Base-by-base conservation (phyloP, 148 eudicot genomes). In the Rhododendron griersonianum region DNA sequence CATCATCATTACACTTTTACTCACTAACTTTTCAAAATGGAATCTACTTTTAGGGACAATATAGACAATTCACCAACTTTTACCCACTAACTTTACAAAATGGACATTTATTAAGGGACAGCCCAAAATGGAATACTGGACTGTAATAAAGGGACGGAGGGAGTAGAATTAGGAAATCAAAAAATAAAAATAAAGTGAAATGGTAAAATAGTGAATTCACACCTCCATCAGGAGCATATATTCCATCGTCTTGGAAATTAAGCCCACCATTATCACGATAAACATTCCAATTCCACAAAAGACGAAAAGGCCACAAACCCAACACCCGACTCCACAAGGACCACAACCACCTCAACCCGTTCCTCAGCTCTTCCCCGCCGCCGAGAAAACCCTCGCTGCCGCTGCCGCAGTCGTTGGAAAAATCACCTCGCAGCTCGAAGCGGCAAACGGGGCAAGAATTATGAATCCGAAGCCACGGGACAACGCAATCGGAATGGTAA, bases 381-480 rank as follows among this genome's bases (percentile, higher is more conserved):
- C 81, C 85, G 63, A 41, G 86, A 21, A 86, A 55, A 25, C 16
- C 71, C 79, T 74, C 18, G 13, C 11, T 77, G 19, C 84, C 51
- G 41, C 55, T 39, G 16, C 59, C 82, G 16, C 48, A 78, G 18
- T 39, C 80, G 15, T 81, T 30, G 25, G 37, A 37, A 7, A 69
- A 39, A 9, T 69, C 83, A 45, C 15, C 81, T 48, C 79, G 90
- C 44, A 95, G 87, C 89, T 92, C 91, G 71, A 47, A 91, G 0
- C 98, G 93, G 85, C 98, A 95, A 41, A 95, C 93, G 1, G 98
- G 98, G 69, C 98, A 95, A 8, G 96, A 92, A 81, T 94, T 91
- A 41, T 93, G 92, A 0, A 89, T 83, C n/a, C 80, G 85, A 84
- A 95, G 87, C 98, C 98, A 95, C 5, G 98, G 94, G n/a, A 89